Evolutionary conservation across 2,329 filamentous ascomycete genomes (phyloP).

Genomic region (Penicillium hesseltinei): DNA sequence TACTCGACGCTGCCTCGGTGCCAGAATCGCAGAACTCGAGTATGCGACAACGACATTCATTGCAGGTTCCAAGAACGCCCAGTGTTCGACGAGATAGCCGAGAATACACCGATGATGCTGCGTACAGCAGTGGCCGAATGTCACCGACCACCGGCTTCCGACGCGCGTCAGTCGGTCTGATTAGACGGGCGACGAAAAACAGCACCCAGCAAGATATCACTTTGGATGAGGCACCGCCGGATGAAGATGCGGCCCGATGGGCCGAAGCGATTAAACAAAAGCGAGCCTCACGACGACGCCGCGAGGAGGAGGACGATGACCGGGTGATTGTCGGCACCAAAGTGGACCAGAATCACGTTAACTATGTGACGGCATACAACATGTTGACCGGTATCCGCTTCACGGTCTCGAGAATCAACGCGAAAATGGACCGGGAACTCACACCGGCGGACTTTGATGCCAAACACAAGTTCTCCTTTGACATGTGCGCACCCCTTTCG

Average conservation of each 20-base stretch:
- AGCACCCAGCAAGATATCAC: constrained; percentile 82
- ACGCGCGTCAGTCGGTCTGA: constrained; percentile 79
- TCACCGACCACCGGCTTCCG: constrained; percentile 68
- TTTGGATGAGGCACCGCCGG: constrained; percentile 77
- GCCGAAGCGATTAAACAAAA: constrained; percentile 91
- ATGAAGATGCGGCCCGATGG: constrained; percentile 90
- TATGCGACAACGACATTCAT: constrained; percentile 78
- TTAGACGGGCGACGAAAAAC: constrained; percentile 76
- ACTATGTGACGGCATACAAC: constrained; percentile 98
- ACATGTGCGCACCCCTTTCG: constrained; percentile 66
- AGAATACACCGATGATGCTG: constrained; percentile 66
- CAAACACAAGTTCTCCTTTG: constrained; percentile 97
- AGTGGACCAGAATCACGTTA: constrained; percentile 94
- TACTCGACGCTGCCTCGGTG: constrained; percentile 51
- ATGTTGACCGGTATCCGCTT: constrained; percentile 99
- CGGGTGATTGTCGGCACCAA: constrained; percentile 91
- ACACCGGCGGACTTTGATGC: constrained; percentile 90
- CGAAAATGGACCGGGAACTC: constrained; percentile 87
- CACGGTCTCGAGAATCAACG: constrained; percentile 91
- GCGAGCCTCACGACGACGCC: constrained; percentile 75
- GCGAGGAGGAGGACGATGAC: constrained; percentile 88
- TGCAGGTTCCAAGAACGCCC: constrained; percentile 74
- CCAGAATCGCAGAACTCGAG: constrained; percentile 57
- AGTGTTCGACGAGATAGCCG: constrained; percentile 62
- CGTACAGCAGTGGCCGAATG: constrained; percentile 71